phyloP scores from a whole-genome alignment of 2,329 filamentous ascomycete species.

The Penicillium sp. region DNA sequence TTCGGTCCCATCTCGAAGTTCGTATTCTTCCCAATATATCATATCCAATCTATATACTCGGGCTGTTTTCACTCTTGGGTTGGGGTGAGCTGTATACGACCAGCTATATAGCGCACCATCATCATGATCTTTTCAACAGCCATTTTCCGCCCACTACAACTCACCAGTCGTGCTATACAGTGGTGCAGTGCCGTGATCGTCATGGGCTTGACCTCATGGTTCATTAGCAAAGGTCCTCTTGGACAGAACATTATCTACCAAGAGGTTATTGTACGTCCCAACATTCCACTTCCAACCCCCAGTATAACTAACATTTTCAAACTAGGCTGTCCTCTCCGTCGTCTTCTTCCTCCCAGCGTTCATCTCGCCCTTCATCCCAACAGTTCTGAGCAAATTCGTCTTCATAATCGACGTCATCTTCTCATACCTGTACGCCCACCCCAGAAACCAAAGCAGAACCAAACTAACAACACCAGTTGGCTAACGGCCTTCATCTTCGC shows the following conservation, averaged over 20 bases:
- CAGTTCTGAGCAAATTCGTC: slow-evolving; percentile 35
- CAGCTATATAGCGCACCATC: not conserved
- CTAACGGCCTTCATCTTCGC: slow-evolving; percentile 48
- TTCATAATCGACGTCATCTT: slow-evolving; percentile 43
- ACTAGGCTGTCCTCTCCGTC: slow-evolving; percentile 33
- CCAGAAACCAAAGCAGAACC: not conserved
- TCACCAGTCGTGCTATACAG: slow-evolving; percentile 20
- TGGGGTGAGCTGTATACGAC: not conserved
- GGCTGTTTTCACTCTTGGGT: not conserved
- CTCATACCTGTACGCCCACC: slow-evolving; percentile 42
- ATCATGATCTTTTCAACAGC: slow-evolving; percentile 23
- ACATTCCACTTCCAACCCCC: not conserved
- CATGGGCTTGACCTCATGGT: slow-evolving; percentile 22
- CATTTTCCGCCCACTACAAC: slow-evolving; percentile 30
- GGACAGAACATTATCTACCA: slow-evolving; percentile 22
- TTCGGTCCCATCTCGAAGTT: not conserved
- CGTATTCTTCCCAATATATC: not conserved
- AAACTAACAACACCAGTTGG: slow-evolving; percentile 32
- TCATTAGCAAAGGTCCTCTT: slow-evolving; percentile 17
- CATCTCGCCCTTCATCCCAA: slow-evolving; percentile 39
- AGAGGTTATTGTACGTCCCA: slow-evolving; percentile 20
- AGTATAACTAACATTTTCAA: slow-evolving; percentile 1
- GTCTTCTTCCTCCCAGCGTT: slow-evolving; percentile 44
- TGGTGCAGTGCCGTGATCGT: slow-evolving; percentile 25
- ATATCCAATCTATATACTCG: not conserved